These are phyloP conservation scores for Brachypodium distachyon DNA, from an alignment of 202 grass and related monocot genomes.

Conservation along the genomic window DNA sequence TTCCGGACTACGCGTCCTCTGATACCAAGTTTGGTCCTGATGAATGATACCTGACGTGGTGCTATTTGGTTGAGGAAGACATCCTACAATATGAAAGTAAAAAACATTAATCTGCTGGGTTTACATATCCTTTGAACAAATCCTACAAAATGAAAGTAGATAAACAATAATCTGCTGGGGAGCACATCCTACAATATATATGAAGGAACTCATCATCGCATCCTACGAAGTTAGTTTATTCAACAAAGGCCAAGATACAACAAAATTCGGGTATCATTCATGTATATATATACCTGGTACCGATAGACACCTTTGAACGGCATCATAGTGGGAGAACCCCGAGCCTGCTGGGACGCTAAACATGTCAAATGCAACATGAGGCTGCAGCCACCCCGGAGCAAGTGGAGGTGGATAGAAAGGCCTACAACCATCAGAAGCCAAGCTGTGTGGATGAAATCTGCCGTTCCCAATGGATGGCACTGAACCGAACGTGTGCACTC, in stretches of 20 bases:
- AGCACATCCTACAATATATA: not conserved
- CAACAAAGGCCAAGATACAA: not conserved
- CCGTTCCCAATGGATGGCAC: not conserved
- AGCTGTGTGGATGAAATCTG: not conserved
- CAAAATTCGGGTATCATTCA: not conserved
- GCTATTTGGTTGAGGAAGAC: not conserved
- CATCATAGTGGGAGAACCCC: not conserved
- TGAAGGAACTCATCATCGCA: not conserved
- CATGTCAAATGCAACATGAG: not conserved
- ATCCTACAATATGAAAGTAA: too few relatives aligned
- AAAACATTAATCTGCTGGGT: too few relatives aligned
- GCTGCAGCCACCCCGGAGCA: not conserved
- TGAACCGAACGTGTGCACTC: not conserved
- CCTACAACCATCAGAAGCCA: not conserved
- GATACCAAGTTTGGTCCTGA: too few relatives aligned
- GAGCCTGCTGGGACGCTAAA: not conserved
- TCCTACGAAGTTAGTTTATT: not conserved
- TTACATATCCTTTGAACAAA: too few relatives aligned
- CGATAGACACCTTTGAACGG: not conserved
- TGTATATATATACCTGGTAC: not conserved
- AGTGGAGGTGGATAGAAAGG: not conserved
- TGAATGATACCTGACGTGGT: not conserved
- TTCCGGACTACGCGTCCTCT: too few relatives aligned
- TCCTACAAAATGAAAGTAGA: not conserved
- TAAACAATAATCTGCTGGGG: too few relatives aligned